Evolutionary conservation across 805 yeast genomes (phyloP), one percentile per base, ranked within the genome.

Genomic region (Blastobotrys chiropterorum): DNA sequence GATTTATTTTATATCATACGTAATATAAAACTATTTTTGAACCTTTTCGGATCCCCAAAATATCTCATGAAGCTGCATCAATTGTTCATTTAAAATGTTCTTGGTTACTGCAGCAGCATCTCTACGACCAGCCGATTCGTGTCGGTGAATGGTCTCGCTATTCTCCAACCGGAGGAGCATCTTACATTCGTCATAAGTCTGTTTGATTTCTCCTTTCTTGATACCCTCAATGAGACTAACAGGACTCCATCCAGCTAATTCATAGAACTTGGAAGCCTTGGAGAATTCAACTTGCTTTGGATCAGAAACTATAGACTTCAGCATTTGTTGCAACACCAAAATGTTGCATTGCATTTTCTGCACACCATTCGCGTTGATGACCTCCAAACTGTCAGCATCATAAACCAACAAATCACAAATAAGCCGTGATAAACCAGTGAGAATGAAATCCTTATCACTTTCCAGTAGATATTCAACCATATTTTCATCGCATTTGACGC

Each of bases 271-370:
- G 2, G 82, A 69, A 1, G 86, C 74, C 22, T 72, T 67, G 20
- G 73, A 63, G 60, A 84, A 82, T 54, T 80, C 77, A 13, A 82
- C 80, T 16, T 70, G 71, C 39, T 75, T 76, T 0, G 84, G 81
- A 53, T 73, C 72, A 20, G 66, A 62, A 62, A 79, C 74, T 34
- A 84, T 73, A 53, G 78, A 80, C 53, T 85, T 74, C 51, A 85
- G 72, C 77, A 82, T 78, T 63, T 85, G 90, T 67, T 83, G 89
- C 43, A 85, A 66, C 0, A 85, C 81, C 49, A 80, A 72, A 17
- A 85, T 79, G 62, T 85, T 85, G 58, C 80, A 71, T 53, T 79
- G 68, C 54, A 85, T 69, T 57, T 79, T 76, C 58, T 78, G 76
- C 51, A 83, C 72, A 34, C 92, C 90, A 54, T 76, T 74, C 16